phyloP scores from a whole-genome alignment of 2,329 filamentous ascomycete genomes.

The Pleoardoris graminearum region DNA sequence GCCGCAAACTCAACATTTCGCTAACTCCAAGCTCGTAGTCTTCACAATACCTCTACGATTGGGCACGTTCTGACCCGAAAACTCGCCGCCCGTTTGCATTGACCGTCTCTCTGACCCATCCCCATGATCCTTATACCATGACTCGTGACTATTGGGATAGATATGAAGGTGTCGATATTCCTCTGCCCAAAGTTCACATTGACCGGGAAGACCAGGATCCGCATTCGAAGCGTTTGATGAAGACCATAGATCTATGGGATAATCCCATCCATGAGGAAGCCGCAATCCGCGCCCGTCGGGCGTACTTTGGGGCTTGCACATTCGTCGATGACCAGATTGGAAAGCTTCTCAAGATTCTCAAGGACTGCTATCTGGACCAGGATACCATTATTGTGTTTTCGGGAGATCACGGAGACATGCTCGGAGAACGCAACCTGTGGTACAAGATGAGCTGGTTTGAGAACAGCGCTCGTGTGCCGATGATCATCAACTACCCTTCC shows the following conservation, averaged over 20 bases:
- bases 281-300: slow-evolving; percentile 80
- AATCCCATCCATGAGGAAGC: slow-evolving; percentile 83
- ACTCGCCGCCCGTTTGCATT: slow-evolving; percentile 76
- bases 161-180: slow-evolving; percentile 87
- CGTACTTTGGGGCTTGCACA: slow-evolving; percentile 90
- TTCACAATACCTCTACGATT: slow-evolving; percentile 86
- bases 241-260: slow-evolving; percentile 84
- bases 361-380: slow-evolving; percentile 77
- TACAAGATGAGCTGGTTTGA: slow-evolving; percentile 99
- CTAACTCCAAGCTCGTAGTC: slow-evolving; percentile 50
- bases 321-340: slow-evolving; percentile 94
- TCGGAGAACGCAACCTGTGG: slow-evolving; percentile 89
- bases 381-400: slow-evolving; percentile 92
- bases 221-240: slow-evolving; percentile 83
- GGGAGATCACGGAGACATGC: slow-evolving; percentile 94
- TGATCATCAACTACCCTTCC: slow-evolving; percentile 80
- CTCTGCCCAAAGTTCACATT: slow-evolving; percentile 76
- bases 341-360: slow-evolving; percentile 74
- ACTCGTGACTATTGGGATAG: slow-evolving; percentile 91
- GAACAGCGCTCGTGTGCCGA: slow-evolving; percentile 83
- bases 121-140: slow-evolving; percentile 94
- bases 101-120: slow-evolving; percentile 91
- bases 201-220: slow-evolving; percentile 80
- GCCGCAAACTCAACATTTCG: not conserved
- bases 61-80: slow-evolving; percentile 76